Evolutionary conservation across 371 early-diverging fungal genomes (phyloP).

Genomic region (Actinomucor elegans): DNA sequence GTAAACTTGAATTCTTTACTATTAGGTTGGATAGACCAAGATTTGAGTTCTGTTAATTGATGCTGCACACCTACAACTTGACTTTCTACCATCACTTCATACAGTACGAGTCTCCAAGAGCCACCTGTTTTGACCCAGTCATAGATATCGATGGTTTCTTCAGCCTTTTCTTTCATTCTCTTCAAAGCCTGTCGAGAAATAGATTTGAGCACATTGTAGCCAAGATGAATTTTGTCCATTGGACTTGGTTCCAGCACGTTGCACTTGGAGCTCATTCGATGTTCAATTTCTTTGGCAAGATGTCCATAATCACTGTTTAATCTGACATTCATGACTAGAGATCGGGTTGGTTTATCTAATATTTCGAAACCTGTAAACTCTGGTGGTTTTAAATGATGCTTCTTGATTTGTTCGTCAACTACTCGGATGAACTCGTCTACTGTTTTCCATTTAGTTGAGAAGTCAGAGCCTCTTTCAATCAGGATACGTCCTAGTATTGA

Average conservation of each 20-base stretch:
- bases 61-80: slow-evolving; percentile 32
- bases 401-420: slow-evolving; percentile 16
- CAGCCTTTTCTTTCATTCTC: slow-evolving; percentile 23
- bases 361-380: slow-evolving; percentile 29
- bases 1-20: slow-evolving; percentile 3
- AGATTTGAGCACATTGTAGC: slow-evolving; percentile 30
- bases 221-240: slow-evolving; percentile 29
- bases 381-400: slow-evolving; percentile 12
- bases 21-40: slow-evolving; percentile 24
- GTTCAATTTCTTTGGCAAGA: slow-evolving; percentile 16
- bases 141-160: slow-evolving; percentile 25
- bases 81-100: slow-evolving; percentile 38
- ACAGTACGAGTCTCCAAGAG: slow-evolving; percentile 24
- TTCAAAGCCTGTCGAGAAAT: slow-evolving; percentile 19
- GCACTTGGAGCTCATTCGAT: slow-evolving; percentile 15
- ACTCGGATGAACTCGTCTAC: slow-evolving; percentile 19
- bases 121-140: slow-evolving; percentile 33
- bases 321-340: slow-evolving; percentile 24
- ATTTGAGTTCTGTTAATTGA: slow-evolving; percentile 20
- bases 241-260: slow-evolving; percentile 15
- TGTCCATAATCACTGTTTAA: slow-evolving; percentile 12
- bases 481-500: slow-evolving; percentile 21
- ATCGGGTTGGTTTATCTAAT: slow-evolving; percentile 24
- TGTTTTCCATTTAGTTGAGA: slow-evolving; percentile 26
- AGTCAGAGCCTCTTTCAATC: slow-evolving; percentile 25